Evolutionary conservation across 495 filamentous ascomycete genomes (phyloP).

Genomic region (Aspergillus sclerotioniger): DNA sequence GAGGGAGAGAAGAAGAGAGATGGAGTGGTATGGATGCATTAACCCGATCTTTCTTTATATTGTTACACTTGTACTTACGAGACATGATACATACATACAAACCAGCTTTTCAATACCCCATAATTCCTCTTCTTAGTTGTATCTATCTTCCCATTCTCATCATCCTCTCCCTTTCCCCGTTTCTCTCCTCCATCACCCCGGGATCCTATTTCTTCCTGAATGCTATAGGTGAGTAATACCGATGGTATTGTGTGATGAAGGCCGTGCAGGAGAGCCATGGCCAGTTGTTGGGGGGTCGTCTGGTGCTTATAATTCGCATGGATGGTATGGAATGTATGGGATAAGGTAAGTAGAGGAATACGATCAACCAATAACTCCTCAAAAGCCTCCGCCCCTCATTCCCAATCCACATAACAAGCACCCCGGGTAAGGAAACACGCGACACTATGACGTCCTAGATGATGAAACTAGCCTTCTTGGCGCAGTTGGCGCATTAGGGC

Average conservation of each 20-base stretch:
- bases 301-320: too few relatives aligned
- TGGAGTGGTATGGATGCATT: not conserved
- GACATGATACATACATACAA: too few relatives aligned
- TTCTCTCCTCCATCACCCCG: slow-evolving; percentile 16
- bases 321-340: not conserved
- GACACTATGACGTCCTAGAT: slow-evolving; percentile 67
- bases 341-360: slow-evolving; percentile 17
- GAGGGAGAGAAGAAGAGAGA: not conserved
- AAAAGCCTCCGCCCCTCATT: slow-evolving; percentile 70
- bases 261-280: slow-evolving; percentile 73
- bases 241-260: slow-evolving; percentile 64
- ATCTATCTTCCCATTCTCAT: not conserved
- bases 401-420: slow-evolving; percentile 72
- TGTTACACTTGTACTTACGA: not conserved
- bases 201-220: slow-evolving; percentile 69
- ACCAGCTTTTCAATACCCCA: too few relatives aligned
- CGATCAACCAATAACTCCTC: slow-evolving; percentile 69
- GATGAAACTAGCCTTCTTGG: slow-evolving; percentile 71
- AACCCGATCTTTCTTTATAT: not conserved
- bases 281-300: too few relatives aligned
- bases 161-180: not conserved
- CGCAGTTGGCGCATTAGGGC: slow-evolving; percentile 71
- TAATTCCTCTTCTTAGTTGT: too few relatives aligned
- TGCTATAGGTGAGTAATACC: slow-evolving; percentile 63
- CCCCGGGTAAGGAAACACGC: slow-evolving; percentile 72